Percentiles rank a stretch among this genome's conserved stretches.
These are phyloP conservation scores for Paraglomus occultum DNA, from an alignment of 192 early-diverging fungal genomes.

Conservation along the genomic window DNA sequence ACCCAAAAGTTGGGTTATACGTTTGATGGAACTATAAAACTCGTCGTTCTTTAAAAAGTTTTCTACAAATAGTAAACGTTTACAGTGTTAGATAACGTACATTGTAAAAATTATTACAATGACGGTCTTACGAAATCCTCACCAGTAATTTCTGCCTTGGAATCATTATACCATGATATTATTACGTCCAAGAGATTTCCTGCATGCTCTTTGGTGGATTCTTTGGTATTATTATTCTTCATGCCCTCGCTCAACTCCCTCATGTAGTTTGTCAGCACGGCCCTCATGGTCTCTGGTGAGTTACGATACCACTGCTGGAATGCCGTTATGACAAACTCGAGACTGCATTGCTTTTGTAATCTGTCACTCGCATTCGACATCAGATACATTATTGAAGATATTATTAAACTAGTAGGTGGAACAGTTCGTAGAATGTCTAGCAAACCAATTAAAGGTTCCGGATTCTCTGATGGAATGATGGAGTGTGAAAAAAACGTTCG, in stretches of 20 bases:
- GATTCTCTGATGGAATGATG: slow-evolving; percentile 4
- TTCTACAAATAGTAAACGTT: too few relatives aligned
- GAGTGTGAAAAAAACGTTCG: neutral
- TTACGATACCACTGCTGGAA: slow-evolving; percentile 18
- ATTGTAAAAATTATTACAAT: too few relatives aligned
- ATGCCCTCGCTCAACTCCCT: neutral
- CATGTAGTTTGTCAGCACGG: neutral
- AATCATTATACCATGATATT: neutral
- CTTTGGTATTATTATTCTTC: neutral
- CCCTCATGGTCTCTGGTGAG: neutral
- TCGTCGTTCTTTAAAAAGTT: too few relatives aligned
- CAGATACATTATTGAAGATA: neutral
- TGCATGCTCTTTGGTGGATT: neutral
- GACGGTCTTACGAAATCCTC: too few relatives aligned
- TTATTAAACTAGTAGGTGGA: neutral
- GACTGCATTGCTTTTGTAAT: neutral
- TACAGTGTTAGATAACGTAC: too few relatives aligned
- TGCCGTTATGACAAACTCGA: neutral
- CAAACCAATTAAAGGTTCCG: slow-evolving; percentile 9
- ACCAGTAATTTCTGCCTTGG: too few relatives aligned
- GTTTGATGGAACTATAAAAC: too few relatives aligned
- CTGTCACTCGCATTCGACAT: neutral
- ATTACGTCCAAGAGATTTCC: neutral
- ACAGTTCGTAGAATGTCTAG: slow-evolving; percentile 18
- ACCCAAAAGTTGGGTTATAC: too few relatives aligned